Base-by-base conservation (phyloP, 352 stramenopile species). In the Nothophytophthora sp. region DNA sequence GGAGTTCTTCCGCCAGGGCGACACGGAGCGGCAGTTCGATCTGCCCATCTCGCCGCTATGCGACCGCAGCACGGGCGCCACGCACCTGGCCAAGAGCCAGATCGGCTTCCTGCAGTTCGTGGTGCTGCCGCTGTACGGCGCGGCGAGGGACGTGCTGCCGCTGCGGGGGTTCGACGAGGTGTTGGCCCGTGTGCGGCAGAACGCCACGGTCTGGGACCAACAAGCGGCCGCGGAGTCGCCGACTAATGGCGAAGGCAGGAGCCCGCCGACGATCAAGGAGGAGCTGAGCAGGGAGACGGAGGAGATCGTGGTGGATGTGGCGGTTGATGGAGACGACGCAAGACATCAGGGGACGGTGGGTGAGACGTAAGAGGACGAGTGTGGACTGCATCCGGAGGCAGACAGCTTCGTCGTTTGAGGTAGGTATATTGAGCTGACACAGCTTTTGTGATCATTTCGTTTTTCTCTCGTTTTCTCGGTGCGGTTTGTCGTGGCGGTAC, bases 41-140 rank as follows among this genome's bases (percentile, higher is more conserved):
- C 33, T 89, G 53, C 50, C 71, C 5, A 57, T 91, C 35, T 90
- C 81, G 24, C 81, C 81, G 19, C 63, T 91, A 1, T 89, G 76
- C 33, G 77, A 91, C 27, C 81, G 76, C 15, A 53, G 47, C 25
- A 62, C 48, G 18, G 55, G 54, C 44, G 61, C 51, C 24, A 53
- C 57, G 30, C 73, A 79, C 25, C 87, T 91, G 33, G 76, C 84
- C 43, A 82, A 73, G 28, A 88, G 60, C 50, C 81, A 91, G 39
- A 76, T 90, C 42, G 79, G 78, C 1, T 91, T 91, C 29, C 57
- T 90, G 28, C 76, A 89, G 38, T 87, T 91, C 47, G 63, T 91
- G 7, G 81, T 89, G 18, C 63, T 87, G 38, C 81, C 81, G 34
- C 63, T 91, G 16, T 91, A 86, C 46, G 55, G 44, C 16, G 63